Evolutionary conservation across 2,329 filamentous ascomycete genomes (phyloP), one percentile per base, ranked within the genome.

Genomic region (Paecilomyces sp.): DNA sequence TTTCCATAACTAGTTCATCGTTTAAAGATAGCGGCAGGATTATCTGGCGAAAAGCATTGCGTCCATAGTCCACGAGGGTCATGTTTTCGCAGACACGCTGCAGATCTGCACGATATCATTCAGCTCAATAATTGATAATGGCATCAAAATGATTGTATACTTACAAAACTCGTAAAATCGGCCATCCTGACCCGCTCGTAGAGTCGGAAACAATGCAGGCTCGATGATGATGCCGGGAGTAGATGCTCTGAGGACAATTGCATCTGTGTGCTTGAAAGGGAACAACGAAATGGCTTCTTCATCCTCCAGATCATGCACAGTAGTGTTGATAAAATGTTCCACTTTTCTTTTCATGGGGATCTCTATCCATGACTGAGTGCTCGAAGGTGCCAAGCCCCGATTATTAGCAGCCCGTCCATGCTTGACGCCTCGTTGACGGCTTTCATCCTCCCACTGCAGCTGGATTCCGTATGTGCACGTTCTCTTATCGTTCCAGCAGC

Each of bases 401-500:
- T 56, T 54, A 54, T 56, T 54, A 54, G 60, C 41, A 54, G 60
- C 41, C 18, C 60, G 56, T 11, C 61, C 61, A 58, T 62, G 61
- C 33, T 61, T 62, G 31, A 62, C 58, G 13, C 61, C 61, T 24
- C 61, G 59, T 28, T 61, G 58, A 33, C 61, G 61, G 18, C 58
- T 58, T 13, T 62, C 61, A 25, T 62, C 61, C 47, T 62, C 61
- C 61, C 61, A 62, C 50, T 56, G 61, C 13, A 62, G 28, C 18
- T 58, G 59, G 15, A 61, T 34, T 4, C 36, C 61, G 41, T 62
- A 62, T 33, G 18, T 58, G 31, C 61, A 62, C 12, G 33, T 18
- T 28, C 55, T 56, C 22, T 61, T 61, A 33, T 62, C 61, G 18
- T 57, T 55, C 22, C 50, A 34, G 55, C 61, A 62, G 54, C 51